A percentile compares a stretch with the other conserved stretches of the same genome.
Evolutionary conservation across 2,329 filamentous ascomycete species (phyloP).

Genomic region (Colletotrichum sp.): DNA sequence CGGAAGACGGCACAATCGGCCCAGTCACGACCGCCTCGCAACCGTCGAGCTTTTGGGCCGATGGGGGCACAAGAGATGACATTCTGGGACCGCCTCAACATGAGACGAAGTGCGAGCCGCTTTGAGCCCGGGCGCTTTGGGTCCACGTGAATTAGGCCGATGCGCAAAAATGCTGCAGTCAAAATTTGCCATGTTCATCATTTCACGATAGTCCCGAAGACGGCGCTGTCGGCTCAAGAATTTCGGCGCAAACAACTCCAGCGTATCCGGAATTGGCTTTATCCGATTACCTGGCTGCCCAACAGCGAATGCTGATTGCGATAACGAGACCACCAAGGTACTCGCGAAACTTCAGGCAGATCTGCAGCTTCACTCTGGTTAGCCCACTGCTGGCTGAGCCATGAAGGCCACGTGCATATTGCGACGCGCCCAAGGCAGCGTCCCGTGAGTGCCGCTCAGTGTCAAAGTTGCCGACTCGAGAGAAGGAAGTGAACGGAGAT

Average conservation of each 20-base stretch:
- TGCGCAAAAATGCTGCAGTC: not conserved
- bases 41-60: not conserved
- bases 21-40: not conserved
- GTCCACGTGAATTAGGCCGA: not conserved
- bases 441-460: not conserved
- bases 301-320: not conserved
- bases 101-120: conserved; percentile 2
- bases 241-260: not conserved
- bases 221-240: not conserved
- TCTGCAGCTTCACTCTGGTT: not conserved
- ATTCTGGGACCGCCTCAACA: not conserved
- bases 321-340: not conserved
- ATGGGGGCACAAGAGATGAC: not conserved
- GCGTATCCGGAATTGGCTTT: not conserved
- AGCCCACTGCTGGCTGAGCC: not conserved
- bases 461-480: not conserved
- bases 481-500: not conserved
- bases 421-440: not conserved
- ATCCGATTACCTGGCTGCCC: not conserved
- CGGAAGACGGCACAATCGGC: conserved; percentile 4
- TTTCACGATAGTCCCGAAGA: not conserved
- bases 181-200: not conserved
- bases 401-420: not conserved
- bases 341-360: not conserved
- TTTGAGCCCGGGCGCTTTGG: not conserved